Percentiles rank a stretch among this genome's conserved stretches.
Evolutionary conservation across 768 basidiomycete species (phyloP).

Genomic region (Neoboletus magnificus): DNA sequence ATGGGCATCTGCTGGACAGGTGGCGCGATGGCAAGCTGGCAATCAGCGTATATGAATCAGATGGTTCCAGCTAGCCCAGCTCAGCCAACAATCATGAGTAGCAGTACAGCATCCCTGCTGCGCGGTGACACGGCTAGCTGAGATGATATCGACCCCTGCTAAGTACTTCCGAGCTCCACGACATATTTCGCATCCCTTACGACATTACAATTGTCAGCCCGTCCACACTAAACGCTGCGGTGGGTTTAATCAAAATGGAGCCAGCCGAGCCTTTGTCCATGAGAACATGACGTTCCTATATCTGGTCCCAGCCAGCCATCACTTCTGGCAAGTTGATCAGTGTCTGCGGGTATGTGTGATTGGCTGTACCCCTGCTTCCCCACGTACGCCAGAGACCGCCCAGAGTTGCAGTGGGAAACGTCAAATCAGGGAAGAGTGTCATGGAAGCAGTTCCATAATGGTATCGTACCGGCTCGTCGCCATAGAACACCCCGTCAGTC

Average conservation of each 20-base stretch:
- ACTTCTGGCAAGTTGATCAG: slow-evolving; percentile 1
- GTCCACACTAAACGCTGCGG: slow-evolving; percentile 15
- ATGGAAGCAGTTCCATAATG: slow-evolving; percentile 30
- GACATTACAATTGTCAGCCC: slow-evolving; percentile 16
- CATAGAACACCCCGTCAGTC: slow-evolving; percentile 29
- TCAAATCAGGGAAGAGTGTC: slow-evolving; percentile 23
- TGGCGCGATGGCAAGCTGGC: slow-evolving; percentile 21
- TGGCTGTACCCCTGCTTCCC: slow-evolving; percentile 5
- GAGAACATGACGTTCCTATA: slow-evolving; percentile 15
- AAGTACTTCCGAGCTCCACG: slow-evolving; percentile 21
- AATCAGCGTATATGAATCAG: slow-evolving; percentile 21
- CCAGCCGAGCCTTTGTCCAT: slow-evolving; percentile 10
- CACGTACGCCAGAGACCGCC: slow-evolving; percentile 19
- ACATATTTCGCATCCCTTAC: slow-evolving; percentile 18
- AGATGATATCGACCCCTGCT: slow-evolving; percentile 18
- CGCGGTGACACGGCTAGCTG: slow-evolving; percentile 13
- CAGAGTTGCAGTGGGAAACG: slow-evolving; percentile 16
- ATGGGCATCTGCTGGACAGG: slow-evolving; percentile 4
- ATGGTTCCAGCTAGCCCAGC: slow-evolving; percentile 7
- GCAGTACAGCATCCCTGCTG: slow-evolving; percentile 15
- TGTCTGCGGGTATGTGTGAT: neutral
- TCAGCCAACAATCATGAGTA: slow-evolving; percentile 2
- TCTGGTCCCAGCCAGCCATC: slow-evolving; percentile 12
- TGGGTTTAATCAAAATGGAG: slow-evolving; percentile 5
- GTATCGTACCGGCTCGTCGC: slow-evolving; percentile 26